Percentiles rank a stretch among this genome's conserved stretches.
These are phyloP conservation scores for Pseudotsuga menziesii DNA, from an alignment of 75 land plant species.

Conservation along the genomic window DNA sequence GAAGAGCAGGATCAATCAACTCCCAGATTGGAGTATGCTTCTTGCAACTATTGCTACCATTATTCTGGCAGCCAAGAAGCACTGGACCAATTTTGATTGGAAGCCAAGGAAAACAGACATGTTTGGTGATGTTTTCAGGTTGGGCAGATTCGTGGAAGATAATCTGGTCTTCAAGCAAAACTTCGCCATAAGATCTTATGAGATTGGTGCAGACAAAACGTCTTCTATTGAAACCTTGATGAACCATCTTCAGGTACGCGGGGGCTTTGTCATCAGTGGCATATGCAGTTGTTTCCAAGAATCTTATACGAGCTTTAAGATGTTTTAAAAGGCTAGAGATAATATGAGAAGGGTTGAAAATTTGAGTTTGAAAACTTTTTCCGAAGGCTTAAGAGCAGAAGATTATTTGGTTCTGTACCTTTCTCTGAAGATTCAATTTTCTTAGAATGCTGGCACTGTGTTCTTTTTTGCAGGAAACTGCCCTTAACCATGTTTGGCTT, in stretches of 20 bases:
- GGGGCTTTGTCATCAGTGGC: neutral
- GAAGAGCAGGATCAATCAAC: constrained; percentile 58
- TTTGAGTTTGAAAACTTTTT: no score
- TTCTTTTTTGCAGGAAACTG: constrained; percentile 48
- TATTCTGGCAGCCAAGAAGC: constrained; percentile 80
- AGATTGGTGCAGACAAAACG: constrained; percentile 68
- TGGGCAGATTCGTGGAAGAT: constrained; percentile 65
- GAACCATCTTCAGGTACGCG: constrained; percentile 70
- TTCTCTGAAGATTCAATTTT: neutral
- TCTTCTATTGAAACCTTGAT: constrained; percentile 71
- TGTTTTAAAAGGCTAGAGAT: neutral
- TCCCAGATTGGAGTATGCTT: constrained; percentile 82
- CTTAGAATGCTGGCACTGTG: neutral
- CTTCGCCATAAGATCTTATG: constrained; percentile 74
- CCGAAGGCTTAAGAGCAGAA: no score
- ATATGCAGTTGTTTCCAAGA: neutral
- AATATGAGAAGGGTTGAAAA: neutral
- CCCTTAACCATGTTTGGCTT: constrained; percentile 70
- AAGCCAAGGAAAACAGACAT: constrained; percentile 20
- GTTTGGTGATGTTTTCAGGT: constrained; percentile 35
- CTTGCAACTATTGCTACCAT: constrained; percentile 79
- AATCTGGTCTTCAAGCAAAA: constrained; percentile 63
- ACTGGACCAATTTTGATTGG: constrained; percentile 45
- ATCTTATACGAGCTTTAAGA: neutral
- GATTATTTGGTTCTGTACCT: neutral